These are phyloP conservation scores for Madurella mycetomatis DNA, from an alignment of 2,329 filamentous ascomycete species.

Conservation along the genomic window DNA sequence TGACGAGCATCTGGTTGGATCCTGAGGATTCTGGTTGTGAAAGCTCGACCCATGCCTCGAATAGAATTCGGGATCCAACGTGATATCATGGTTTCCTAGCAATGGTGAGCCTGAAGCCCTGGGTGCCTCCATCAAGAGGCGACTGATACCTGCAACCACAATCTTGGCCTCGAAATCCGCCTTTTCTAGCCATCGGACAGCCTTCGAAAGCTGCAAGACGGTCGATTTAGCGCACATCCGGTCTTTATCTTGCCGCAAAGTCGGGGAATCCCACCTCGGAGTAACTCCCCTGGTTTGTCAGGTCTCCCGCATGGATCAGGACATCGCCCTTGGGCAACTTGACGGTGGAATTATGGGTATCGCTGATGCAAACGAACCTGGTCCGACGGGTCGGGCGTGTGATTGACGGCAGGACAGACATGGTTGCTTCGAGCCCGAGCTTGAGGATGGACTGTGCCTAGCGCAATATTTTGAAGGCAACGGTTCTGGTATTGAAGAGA, in stretches of 20 bases:
- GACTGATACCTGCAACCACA: conserved; percentile 57
- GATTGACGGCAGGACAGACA: conserved; percentile 8
- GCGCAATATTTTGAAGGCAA: too few relatives aligned
- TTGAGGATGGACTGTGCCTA: background rate
- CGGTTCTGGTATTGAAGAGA: too few relatives aligned
- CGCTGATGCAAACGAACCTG: conserved; percentile 69
- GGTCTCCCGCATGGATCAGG: conserved; percentile 70
- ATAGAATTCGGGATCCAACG: conserved; percentile 63
- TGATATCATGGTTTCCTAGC: conserved; percentile 70
- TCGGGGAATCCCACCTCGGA: conserved; percentile 40
- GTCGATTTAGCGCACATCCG: conserved; percentile 1
- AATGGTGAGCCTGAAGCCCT: background rate
- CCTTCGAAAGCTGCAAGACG: conserved; percentile 47
- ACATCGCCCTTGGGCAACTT: conserved; percentile 69
- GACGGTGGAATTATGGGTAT: conserved; percentile 65
- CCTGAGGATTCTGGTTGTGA: conserved; percentile 54
- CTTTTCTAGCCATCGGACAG: conserved; percentile 62
- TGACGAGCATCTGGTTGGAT: conserved; percentile 47
- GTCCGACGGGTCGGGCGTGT: conserved; percentile 41
- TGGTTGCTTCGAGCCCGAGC: background rate
- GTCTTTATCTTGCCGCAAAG: background rate
- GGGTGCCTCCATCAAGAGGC: background rate
- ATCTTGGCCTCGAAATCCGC: conserved; percentile 67
- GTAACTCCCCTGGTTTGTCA: conserved; percentile 67
- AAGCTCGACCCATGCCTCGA: conserved; percentile 47